Evolutionary conservation across 768 basidiomycete genomes (phyloP).

Genomic region (Pleurotus salmoneostramineus): DNA sequence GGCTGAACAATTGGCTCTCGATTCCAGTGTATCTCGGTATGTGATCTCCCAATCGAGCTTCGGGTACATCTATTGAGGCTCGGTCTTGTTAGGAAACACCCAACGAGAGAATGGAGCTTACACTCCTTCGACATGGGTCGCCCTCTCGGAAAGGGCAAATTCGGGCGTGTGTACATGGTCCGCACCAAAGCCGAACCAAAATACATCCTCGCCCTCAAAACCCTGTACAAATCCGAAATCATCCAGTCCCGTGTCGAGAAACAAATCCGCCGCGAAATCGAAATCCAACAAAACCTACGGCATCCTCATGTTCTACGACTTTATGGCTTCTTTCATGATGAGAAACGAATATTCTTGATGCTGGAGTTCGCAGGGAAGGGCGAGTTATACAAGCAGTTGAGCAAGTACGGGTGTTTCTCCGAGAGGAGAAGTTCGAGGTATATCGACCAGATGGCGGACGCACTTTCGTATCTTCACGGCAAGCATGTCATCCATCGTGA

Average conservation of each 20-base stretch:
- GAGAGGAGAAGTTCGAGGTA: slow-evolving; percentile 89
- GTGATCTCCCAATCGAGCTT: slow-evolving; percentile 16
- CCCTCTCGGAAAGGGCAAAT: slow-evolving; percentile 98
- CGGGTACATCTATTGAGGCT: neutral
- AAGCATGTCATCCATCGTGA: slow-evolving; percentile 99
- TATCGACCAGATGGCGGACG: slow-evolving; percentile 98
- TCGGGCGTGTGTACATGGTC: slow-evolving; percentile 98
- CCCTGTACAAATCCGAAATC: slow-evolving; percentile 95
- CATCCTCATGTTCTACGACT: slow-evolving; percentile 93
- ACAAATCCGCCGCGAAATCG: slow-evolving; percentile 95
- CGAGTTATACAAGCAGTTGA: slow-evolving; percentile 94
- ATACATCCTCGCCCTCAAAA: slow-evolving; percentile 96
- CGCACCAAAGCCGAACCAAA: slow-evolving; percentile 84
- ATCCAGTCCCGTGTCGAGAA: slow-evolving; percentile 91
- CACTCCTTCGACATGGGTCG: slow-evolving; percentile 91
- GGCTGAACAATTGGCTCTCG: slow-evolving; percentile 77
- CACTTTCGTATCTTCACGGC: slow-evolving; percentile 82
- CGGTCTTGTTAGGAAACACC: slow-evolving; percentile 42
- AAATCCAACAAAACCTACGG: slow-evolving; percentile 94
- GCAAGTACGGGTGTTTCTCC: slow-evolving; percentile 79
- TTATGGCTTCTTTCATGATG: slow-evolving; percentile 98
- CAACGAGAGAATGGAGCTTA: slow-evolving; percentile 83
- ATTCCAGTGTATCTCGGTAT: slow-evolving; percentile 72
- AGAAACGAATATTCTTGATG: slow-evolving; percentile 96
- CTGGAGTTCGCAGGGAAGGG: slow-evolving; percentile 97